Conservation (phyloP, 805 yeast species). For the Candida vartiovaarae region DNA sequence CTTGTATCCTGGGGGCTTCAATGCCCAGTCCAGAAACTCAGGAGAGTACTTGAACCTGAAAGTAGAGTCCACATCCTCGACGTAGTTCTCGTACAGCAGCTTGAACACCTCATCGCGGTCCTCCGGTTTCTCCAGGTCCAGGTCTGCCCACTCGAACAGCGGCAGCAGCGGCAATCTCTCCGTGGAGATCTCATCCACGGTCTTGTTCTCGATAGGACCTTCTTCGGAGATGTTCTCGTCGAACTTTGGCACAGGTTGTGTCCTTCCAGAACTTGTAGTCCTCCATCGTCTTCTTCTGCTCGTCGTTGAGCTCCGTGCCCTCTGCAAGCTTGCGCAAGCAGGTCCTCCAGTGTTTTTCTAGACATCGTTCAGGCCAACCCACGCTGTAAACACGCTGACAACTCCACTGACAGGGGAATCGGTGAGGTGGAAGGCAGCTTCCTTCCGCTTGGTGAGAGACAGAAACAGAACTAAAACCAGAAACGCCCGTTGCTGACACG, state of each 20-base stretch:
- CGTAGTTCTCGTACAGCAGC: conserved; percentile 81
- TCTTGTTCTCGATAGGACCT: conserved; percentile 78
- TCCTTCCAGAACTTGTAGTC: conserved; percentile 94
- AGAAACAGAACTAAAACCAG: no score
- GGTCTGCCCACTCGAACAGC: conserved; percentile 85
- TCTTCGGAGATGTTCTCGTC: conserved; percentile 61
- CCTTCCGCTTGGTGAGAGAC: no score
- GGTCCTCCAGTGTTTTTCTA: conserved; percentile 46
- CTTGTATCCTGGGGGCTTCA: conserved; percentile 89
- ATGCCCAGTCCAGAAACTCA: conserved; percentile 85
- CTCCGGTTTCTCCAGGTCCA: conserved; percentile 51
- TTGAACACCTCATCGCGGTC: conserved; percentile 74
- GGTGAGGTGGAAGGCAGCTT: not conserved
- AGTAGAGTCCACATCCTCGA: conserved; percentile 88
- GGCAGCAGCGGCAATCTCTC: conserved; percentile 57
- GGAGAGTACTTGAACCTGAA: conserved; percentile 86
- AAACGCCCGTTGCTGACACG: not conserved
- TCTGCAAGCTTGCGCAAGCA: conserved; percentile 35
- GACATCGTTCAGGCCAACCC: conserved; percentile 9
- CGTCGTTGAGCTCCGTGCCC: conserved; percentile 38
- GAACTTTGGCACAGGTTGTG: conserved; percentile 86
- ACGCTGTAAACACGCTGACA: no score
- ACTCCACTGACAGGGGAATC: not conserved
- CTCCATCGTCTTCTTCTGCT: conserved; percentile 66
- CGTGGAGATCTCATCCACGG: conserved; percentile 64